Evolutionary conservation across 2,329 filamentous ascomycete species (phyloP).

Genomic region (Bipolaris bicolor): DNA sequence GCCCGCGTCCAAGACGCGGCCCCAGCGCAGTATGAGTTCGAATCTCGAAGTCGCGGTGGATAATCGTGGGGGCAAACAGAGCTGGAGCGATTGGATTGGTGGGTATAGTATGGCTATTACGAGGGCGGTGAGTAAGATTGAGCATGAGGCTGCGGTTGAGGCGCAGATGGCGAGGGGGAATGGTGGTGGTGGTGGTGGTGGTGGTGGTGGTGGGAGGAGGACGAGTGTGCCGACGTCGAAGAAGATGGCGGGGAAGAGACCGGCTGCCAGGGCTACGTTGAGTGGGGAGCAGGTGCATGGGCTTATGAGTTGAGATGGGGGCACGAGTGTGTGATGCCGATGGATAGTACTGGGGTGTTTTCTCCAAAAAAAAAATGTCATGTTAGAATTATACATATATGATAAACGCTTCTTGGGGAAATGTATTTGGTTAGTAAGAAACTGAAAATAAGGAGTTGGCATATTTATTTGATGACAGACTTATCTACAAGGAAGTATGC

Average conservation of each 20-base stretch:
- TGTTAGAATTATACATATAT: too few relatives aligned
- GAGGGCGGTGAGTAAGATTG: conserved; percentile 45
- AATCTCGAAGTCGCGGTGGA: conserved; percentile 26
- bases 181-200: not conserved
- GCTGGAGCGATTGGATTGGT: conserved; percentile 49
- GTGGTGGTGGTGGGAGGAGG: conserved; percentile 3
- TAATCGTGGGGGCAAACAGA: conserved; percentile 29
- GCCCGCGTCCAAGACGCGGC: conserved; percentile 10
- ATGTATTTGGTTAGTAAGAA: too few relatives aligned
- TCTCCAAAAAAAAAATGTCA: too few relatives aligned
- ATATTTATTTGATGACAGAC: too few relatives aligned
- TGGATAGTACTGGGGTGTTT: too few relatives aligned
- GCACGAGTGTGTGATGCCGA: too few relatives aligned
- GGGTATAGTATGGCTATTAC: conserved; percentile 48
- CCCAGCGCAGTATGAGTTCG: conserved; percentile 14
- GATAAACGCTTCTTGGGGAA: not conserved
- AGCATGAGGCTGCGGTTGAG: conserved; percentile 46
- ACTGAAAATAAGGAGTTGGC: too few relatives aligned
- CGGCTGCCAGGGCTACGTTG: conserved; percentile 27
- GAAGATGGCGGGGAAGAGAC: conserved; percentile 21
- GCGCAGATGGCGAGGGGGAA: conserved; percentile 20
- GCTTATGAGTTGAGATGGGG: conserved; percentile 26
- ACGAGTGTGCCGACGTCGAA: conserved; percentile 11
- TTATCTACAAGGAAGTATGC: too few relatives aligned
- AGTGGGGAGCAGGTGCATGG: conserved; percentile 37